These are phyloP conservation scores for Leccinum variicolor DNA, from an alignment of 768 basidiomycete species.

Conservation along the genomic window DNA sequence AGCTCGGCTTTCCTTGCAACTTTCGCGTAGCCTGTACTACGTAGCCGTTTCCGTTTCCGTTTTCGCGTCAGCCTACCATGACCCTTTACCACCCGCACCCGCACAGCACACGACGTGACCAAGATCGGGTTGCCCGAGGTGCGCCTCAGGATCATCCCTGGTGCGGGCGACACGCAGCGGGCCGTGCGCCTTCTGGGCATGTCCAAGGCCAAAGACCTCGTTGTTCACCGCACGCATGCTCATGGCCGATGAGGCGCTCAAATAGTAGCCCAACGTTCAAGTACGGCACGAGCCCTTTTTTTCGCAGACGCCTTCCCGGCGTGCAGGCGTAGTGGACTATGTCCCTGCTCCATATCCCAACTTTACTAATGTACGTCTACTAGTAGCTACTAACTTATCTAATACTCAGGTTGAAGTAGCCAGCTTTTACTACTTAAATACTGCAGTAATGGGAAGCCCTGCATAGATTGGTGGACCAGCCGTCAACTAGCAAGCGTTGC, in stretches of 20 bases:
- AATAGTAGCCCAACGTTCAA: conserved; percentile 32
- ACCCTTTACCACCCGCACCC: no score
- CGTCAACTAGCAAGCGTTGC: no score
- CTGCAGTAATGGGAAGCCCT: no score
- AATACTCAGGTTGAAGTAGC: no score
- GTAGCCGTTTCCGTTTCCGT: conserved; percentile 1
- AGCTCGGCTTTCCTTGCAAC: conserved; percentile 86
- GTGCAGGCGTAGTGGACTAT: conserved; percentile 78
- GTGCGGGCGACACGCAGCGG: conserved; percentile 87
- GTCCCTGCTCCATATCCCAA: conserved; percentile 46
- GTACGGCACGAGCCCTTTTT: background rate
- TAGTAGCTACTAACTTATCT: no score
- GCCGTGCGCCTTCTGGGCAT: conserved; percentile 73
- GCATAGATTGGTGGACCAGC: no score
- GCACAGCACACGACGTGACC: conserved; percentile 61
- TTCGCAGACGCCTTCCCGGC: conserved; percentile 1
- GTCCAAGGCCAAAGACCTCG: conserved; percentile 80
- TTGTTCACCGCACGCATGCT: conserved; percentile 80
- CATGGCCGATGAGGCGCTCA: conserved; percentile 62
- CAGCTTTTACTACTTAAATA: no score
- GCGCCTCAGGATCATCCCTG: conserved; percentile 80
- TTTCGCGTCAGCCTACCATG: no score
- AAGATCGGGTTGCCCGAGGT: conserved; percentile 89
- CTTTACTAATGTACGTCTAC: no score
- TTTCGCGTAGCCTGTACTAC: conserved; percentile 76